phyloP scores from a whole-genome alignment of 2,329 filamentous ascomycete genomes.

The Phialemoniopsis sp. region DNA sequence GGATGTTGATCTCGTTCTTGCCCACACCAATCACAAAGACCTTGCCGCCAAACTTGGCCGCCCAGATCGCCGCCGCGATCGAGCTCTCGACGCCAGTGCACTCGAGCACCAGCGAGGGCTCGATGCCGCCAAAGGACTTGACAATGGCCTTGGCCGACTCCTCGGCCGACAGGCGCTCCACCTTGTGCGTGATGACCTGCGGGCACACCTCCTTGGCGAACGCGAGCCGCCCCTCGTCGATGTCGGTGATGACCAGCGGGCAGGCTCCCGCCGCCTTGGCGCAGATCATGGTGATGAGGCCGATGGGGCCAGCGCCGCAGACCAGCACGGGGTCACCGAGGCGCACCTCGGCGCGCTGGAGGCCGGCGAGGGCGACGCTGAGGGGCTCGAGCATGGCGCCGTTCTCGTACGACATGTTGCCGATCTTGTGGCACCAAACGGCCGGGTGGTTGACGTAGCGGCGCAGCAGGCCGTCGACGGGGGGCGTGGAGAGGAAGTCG shows the following conservation, averaged over 20 bases:
- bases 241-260: slow-evolving; percentile 91
- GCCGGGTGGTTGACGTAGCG: slow-evolving; percentile 95
- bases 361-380: slow-evolving; percentile 80
- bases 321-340: slow-evolving; percentile 86
- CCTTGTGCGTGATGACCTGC: slow-evolving; percentile 74
- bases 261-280: slow-evolving; percentile 81
- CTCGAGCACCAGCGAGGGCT: slow-evolving; percentile 80
- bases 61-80: slow-evolving; percentile 81
- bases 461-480: slow-evolving; percentile 79
- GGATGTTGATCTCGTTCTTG: slow-evolving; percentile 91
- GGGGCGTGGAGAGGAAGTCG: slow-evolving; percentile 85
- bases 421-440: slow-evolving; percentile 94
- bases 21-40: slow-evolving; percentile 96
- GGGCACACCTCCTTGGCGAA: slow-evolving; percentile 86
- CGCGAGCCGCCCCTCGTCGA: slow-evolving; percentile 77
- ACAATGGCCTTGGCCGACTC: slow-evolving; percentile 66
- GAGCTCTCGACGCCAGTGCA: slow-evolving; percentile 94
- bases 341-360: slow-evolving; percentile 75
- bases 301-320: slow-evolving; percentile 92
- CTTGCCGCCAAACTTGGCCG: slow-evolving; percentile 90
- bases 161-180: slow-evolving; percentile 61
- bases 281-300: slow-evolving; percentile 82
- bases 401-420: slow-evolving; percentile 85
- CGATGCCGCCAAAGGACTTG: slow-evolving; percentile 67
- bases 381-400: slow-evolving; percentile 89